Evolutionary conservation across 2,329 filamentous ascomycete genomes (phyloP).

Genomic region (Emergomyces orientalis): DNA sequence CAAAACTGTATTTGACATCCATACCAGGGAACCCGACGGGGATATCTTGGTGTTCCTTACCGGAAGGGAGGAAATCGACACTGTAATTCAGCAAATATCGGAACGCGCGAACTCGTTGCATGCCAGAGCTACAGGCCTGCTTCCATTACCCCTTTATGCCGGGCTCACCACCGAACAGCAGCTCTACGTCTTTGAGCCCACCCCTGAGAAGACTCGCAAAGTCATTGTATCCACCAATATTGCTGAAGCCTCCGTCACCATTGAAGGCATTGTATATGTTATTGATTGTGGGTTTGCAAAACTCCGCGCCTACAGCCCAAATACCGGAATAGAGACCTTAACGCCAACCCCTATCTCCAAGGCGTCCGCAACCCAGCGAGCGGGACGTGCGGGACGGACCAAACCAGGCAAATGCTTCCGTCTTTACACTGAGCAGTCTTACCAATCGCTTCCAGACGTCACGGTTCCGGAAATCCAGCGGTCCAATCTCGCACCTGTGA

Average conservation of each 20-base stretch:
- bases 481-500: slow-evolving; percentile 76
- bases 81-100: slow-evolving; percentile 65
- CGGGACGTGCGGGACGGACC: slow-evolving; percentile 81
- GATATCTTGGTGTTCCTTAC: slow-evolving; percentile 89
- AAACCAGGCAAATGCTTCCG: slow-evolving; percentile 89
- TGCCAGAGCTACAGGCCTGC: slow-evolving; percentile 49
- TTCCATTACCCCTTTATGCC: slow-evolving; percentile 75
- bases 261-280: slow-evolving; percentile 84
- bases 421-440: slow-evolving; percentile 73
- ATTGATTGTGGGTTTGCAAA: slow-evolving; percentile 89
- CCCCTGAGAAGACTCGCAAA: slow-evolving; percentile 74
- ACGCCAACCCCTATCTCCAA: slow-evolving; percentile 76
- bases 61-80: slow-evolving; percentile 86
- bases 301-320: slow-evolving; percentile 72
- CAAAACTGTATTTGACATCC: slow-evolving; percentile 78
- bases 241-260: slow-evolving; percentile 90
- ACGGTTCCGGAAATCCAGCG: slow-evolving; percentile 87
- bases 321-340: slow-evolving; percentile 77
- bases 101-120: slow-evolving; percentile 59
- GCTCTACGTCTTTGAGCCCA: slow-evolving; percentile 84
- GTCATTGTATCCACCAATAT: slow-evolving; percentile 94
- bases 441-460: slow-evolving; percentile 55
- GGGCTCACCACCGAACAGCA: slow-evolving; percentile 85
- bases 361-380: slow-evolving; percentile 83
- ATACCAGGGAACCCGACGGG: slow-evolving; percentile 67